Conservation (phyloP, 768 basidiomycete species). For the Boletellus ananas region DNA sequence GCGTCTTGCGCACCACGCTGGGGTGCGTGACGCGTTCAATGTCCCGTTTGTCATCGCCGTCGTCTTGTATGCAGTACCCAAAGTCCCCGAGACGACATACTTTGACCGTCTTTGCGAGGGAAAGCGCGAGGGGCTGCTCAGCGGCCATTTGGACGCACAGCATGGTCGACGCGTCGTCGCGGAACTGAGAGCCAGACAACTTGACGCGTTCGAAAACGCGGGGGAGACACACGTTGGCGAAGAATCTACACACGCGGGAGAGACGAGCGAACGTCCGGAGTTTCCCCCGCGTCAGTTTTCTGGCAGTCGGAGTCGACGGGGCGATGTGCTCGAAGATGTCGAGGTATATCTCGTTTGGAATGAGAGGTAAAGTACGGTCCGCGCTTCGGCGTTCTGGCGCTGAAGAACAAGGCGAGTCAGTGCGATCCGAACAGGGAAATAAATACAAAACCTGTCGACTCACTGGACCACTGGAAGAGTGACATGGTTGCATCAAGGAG, state of each 20-base stretch:
- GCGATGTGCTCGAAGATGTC: slow-evolving; percentile 37
- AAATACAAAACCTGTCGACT: background rate
- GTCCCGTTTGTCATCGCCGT: too few species aligned
- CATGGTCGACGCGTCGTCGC: background rate
- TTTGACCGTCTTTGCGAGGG: slow-evolving; percentile 31
- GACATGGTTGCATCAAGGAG: background rate
- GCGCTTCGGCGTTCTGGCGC: slow-evolving; percentile 24
- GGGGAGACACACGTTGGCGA: slow-evolving; percentile 37
- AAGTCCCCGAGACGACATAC: slow-evolving; percentile 11
- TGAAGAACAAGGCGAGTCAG: slow-evolving; percentile 1
- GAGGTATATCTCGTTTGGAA: slow-evolving; percentile 46
- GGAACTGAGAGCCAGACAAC: slow-evolving; percentile 16
- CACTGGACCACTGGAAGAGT: slow-evolving; percentile 5
- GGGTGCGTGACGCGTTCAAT: too few species aligned
- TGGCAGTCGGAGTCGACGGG: slow-evolving; percentile 10
- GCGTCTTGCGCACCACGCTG: too few species aligned
- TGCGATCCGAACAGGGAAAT: background rate
- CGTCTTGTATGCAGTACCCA: background rate
- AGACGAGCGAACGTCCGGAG: slow-evolving; percentile 21
- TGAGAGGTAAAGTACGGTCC: slow-evolving; percentile 18
- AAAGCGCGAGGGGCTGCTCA: slow-evolving; percentile 25
- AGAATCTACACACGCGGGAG: slow-evolving; percentile 42
- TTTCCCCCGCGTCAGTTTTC: slow-evolving; percentile 12
- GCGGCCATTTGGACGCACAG: slow-evolving; percentile 30
- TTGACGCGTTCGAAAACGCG: slow-evolving; percentile 37